phyloP scores from a whole-genome alignment of 2,329 filamentous ascomycete genomes.

The Fusarium sp. region DNA sequence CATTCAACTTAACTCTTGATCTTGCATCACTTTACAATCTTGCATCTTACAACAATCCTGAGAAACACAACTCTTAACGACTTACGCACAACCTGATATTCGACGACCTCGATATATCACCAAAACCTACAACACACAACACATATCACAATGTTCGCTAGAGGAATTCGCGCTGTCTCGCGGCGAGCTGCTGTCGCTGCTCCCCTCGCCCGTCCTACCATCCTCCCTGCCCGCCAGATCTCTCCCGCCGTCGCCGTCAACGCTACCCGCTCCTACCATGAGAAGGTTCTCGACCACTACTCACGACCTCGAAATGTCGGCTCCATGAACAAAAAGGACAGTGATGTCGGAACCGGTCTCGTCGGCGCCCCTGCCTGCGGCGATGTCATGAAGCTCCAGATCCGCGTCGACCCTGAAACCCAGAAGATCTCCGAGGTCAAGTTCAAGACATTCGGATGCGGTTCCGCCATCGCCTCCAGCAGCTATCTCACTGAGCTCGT shows the following conservation, averaged over 20 bases:
- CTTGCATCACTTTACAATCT: conserved; percentile 24
- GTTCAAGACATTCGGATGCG: conserved; percentile 98
- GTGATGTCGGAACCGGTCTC: conserved; percentile 88
- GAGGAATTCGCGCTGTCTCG: conserved; percentile 56
- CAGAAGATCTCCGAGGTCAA: conserved; percentile 94
- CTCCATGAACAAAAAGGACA: conserved; percentile 75
- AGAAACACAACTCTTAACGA: not conserved
- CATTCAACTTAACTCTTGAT: conserved; percentile 12
- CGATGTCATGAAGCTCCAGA: conserved; percentile 85
- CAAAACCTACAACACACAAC: not conserved
- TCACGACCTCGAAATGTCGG: conserved; percentile 65
- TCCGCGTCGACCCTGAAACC: conserved; percentile 86
- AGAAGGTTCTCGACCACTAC: conserved; percentile 64
- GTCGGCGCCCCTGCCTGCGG: conserved; percentile 90
- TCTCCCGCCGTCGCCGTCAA: conserved; percentile 53
- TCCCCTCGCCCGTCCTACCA: conserved; percentile 50
- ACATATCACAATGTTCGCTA: conserved; percentile 56
- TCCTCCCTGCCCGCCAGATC: conserved; percentile 53
- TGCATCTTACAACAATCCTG: conserved; percentile 4
- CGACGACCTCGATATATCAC: conserved; percentile 11
- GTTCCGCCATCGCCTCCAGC: conserved; percentile 91
- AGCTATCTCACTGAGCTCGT: conserved; percentile 96
- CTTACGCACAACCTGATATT: conserved; percentile 7
- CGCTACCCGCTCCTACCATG: conserved; percentile 60
- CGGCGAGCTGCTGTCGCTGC: conserved; percentile 55